Evolutionary conservation across 495 filamentous ascomycete species (phyloP).

Genomic region (Talaromyces nanjingensis): DNA sequence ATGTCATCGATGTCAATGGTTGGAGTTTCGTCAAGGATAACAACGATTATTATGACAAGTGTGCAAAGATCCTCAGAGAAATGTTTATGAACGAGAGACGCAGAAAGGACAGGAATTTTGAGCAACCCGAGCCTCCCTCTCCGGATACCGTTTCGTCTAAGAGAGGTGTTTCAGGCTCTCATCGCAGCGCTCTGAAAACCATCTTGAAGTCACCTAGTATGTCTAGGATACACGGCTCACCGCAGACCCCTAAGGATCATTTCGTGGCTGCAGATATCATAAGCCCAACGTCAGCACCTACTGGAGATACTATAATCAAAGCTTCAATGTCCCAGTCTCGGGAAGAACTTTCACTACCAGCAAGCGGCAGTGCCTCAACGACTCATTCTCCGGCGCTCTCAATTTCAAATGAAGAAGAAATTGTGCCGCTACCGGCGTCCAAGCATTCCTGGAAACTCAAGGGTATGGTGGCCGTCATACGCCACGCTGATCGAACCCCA

Average conservation of each 20-base stretch:
- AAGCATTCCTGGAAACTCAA: conserved; percentile 98
- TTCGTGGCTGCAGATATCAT: conserved; percentile 35
- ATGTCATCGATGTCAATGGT: conserved; percentile 97
- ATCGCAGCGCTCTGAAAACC: conserved; percentile 45
- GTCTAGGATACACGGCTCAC: conserved; percentile 47
- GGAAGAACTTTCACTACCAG: conserved; percentile 22
- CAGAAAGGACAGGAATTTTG: conserved; percentile 37
- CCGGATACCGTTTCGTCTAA: conserved; percentile 25
- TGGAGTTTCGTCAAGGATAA: conserved; percentile 99
- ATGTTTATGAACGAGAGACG: conserved; percentile 76
- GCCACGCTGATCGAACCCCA: conserved; percentile 93
- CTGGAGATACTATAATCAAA: conserved; percentile 32
- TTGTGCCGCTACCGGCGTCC: conserved; percentile 68
- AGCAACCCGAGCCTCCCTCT: conserved; percentile 24
- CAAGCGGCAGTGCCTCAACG: conserved; percentile 21
- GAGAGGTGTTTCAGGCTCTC: conserved; percentile 26
- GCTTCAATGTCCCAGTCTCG: conserved; percentile 18
- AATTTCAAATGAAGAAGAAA: conserved; percentile 20
- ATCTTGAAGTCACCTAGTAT: conserved; percentile 61
- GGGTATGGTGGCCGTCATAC: conserved; percentile 93
- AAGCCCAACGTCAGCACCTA: conserved; percentile 43
- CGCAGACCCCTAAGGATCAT: conserved; percentile 28
- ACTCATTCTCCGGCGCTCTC: conserved; percentile 26
- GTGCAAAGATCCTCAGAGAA: conserved; percentile 73
- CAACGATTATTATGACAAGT: conserved; percentile 94